Conservation (phyloP, 2,329 filamentous ascomycete species). For the Colletotrichum horii region DNA sequence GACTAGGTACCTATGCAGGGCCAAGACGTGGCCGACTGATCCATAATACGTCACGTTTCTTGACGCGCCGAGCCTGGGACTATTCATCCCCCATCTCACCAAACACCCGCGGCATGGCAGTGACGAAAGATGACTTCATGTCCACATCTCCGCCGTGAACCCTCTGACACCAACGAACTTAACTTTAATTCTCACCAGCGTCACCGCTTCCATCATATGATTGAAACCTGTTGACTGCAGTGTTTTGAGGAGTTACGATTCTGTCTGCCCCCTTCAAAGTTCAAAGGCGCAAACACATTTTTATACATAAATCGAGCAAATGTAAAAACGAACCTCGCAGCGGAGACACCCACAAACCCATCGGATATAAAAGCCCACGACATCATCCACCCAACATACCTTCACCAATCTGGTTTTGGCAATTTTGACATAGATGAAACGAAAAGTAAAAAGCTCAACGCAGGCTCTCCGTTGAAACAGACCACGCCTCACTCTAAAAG, state of each 20-base stretch:
- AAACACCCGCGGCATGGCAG: too few relatives aligned
- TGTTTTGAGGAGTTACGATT: not conserved
- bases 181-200: not conserved
- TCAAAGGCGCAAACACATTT: not conserved
- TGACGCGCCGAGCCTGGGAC: too few relatives aligned
- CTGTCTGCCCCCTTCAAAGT: not conserved
- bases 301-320: not conserved
- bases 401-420: not conserved
- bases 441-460: too few relatives aligned
- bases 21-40: too few relatives aligned
- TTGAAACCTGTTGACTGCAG: not conserved
- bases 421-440: too few relatives aligned
- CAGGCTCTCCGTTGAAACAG: too few relatives aligned
- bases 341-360: rapidly evolving
- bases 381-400: not conserved
- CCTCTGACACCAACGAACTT: too few relatives aligned
- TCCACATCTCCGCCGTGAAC: too few relatives aligned
- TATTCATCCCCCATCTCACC: too few relatives aligned
- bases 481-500: too few relatives aligned
- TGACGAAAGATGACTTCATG: rapidly evolving
- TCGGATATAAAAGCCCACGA: rapidly evolving
- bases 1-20: not conserved
- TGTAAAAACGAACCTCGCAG: rapidly evolving
- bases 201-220: not conserved
- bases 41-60: too few relatives aligned